A percentile compares a stretch with the other conserved stretches of the same genome.
Conservation (phyloP, 495 filamentous ascomycete species). For the Rusavskia elegans region DNA sequence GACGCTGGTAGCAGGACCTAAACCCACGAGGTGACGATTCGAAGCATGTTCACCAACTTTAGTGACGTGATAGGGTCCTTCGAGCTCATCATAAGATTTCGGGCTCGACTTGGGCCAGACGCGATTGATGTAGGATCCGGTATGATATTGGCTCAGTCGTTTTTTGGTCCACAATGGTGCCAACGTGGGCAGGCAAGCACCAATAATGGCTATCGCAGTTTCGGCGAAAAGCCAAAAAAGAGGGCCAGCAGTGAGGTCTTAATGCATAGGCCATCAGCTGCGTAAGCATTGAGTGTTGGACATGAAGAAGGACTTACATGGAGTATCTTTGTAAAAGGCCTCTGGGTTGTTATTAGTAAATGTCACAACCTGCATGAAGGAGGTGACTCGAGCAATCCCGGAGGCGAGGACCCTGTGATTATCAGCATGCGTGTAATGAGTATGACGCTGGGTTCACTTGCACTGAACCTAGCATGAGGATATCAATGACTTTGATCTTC, state of each 20-base stretch:
- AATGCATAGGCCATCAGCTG: neutral
- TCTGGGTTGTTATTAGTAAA: neutral
- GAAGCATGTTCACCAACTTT: neutral
- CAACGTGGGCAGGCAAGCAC: conserved; percentile 3
- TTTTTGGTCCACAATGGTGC: neutral
- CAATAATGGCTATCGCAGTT: conserved; percentile 1
- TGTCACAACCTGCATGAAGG: neutral
- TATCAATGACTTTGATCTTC: neutral
- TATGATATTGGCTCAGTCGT: neutral
- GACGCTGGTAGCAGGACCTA: neutral
- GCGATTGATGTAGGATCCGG: neutral
- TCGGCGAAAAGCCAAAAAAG: conserved; percentile 3
- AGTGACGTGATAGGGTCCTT: neutral
- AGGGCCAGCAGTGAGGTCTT: neutral
- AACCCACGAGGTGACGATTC: neutral
- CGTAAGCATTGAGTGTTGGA: neutral
- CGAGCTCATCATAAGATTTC: neutral
- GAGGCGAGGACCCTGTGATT: neutral
- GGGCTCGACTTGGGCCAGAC: neutral
- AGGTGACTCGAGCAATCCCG: conserved; percentile 1
- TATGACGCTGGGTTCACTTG: neutral
- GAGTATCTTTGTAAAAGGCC: neutral
- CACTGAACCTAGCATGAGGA: neutral
- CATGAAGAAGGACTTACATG: neutral
- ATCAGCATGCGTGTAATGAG: neutral